Conservation (phyloP, 257 asterid genomes). For the Handroanthus guayacan region DNA sequence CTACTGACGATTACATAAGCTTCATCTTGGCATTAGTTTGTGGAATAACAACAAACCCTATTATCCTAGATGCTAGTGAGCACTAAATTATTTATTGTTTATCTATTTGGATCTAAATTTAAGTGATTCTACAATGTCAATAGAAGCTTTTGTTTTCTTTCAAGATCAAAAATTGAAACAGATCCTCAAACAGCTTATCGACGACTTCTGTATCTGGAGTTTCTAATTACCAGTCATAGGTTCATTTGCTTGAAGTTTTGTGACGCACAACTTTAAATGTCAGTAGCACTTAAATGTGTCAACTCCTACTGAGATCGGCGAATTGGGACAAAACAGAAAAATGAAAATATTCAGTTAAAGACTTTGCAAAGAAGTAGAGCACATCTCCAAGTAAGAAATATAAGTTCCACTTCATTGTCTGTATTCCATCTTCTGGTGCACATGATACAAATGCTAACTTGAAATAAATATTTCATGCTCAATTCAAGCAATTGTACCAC, state of each 20-base stretch:
- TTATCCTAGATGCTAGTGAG: background rate
- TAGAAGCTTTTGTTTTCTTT: background rate
- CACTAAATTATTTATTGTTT: background rate
- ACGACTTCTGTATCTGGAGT: background rate
- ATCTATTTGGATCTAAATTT: background rate
- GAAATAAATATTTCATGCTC: background rate
- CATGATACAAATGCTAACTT: conserved; percentile 3
- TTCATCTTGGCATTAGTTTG: background rate
- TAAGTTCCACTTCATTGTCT: background rate
- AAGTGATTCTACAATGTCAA: background rate
- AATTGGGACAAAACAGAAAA: background rate
- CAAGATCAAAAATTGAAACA: background rate
- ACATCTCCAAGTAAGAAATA: background rate
- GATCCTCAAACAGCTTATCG: background rate
- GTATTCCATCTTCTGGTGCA: background rate
- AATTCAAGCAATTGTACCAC: background rate
- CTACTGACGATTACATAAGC: background rate
- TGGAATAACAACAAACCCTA: background rate
- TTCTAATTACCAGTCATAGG: background rate
- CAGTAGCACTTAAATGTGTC: background rate
- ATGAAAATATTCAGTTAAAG: too few relatives aligned
- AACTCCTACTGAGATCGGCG: background rate
- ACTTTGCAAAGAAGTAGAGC: too few relatives aligned
- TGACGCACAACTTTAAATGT: background rate
- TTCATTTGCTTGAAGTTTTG: conserved; percentile 2